Evolutionary conservation across 805 yeast genomes (phyloP).

Genomic region (Cyberlindnera subsufficiens): DNA sequence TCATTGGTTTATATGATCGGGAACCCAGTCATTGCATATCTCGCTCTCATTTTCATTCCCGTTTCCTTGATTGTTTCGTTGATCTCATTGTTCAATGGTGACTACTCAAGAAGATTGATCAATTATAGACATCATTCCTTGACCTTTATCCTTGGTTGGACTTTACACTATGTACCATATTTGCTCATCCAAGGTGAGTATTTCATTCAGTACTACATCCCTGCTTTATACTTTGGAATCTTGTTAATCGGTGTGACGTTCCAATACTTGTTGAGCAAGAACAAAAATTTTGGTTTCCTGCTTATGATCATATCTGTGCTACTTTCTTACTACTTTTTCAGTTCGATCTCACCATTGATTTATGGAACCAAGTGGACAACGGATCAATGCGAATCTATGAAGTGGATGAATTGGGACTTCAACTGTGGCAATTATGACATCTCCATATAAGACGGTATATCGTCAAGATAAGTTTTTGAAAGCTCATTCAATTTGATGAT

Average conservation of each 20-base stretch:
- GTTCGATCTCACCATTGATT: slow-evolving; percentile 36
- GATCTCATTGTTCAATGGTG: slow-evolving; percentile 24
- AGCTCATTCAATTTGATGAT: no score
- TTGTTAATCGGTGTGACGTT: slow-evolving; percentile 37
- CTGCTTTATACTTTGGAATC: slow-evolving; percentile 44
- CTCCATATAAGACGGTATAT: no score
- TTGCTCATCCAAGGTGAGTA: slow-evolving; percentile 27
- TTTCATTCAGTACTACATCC: slow-evolving; percentile 42
- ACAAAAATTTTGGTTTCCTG: slow-evolving; percentile 23
- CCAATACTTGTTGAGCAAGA: slow-evolving; percentile 33
- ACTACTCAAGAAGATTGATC: slow-evolving; percentile 7
- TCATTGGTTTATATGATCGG: slow-evolving; percentile 55
- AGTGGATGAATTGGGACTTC: slow-evolving; percentile 38
- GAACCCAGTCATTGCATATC: slow-evolving; percentile 52
- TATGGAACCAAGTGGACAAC: slow-evolving; percentile 43
- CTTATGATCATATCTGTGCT: slow-evolving; percentile 19
- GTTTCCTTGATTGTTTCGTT: slow-evolving; percentile 14
- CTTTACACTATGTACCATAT: slow-evolving; percentile 53
- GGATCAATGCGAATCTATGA: slow-evolving; percentile 32
- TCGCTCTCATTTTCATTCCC: slow-evolving; percentile 31
- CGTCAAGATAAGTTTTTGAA: no score
- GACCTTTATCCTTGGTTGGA: slow-evolving; percentile 44
- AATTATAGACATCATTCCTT: slow-evolving; percentile 20
- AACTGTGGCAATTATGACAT: slow-evolving; percentile 29
- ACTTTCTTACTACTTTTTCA: slow-evolving; percentile 17